phyloP scores from a whole-genome alignment of 257 asterid species.

The Scutellaria galericulata region DNA sequence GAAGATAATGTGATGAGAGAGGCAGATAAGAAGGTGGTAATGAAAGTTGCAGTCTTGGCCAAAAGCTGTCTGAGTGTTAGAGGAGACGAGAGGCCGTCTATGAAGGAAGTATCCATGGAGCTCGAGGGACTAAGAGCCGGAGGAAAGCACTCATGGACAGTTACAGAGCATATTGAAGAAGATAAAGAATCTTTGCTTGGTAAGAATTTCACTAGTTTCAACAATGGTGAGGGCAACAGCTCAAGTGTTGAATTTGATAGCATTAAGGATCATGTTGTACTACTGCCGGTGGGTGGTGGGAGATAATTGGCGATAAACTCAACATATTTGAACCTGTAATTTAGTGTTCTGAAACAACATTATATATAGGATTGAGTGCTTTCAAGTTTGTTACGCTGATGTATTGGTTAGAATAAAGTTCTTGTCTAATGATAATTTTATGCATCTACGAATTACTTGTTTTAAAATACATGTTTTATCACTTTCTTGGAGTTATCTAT shows the following conservation, averaged over 20 bases:
- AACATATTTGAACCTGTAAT: too few species aligned
- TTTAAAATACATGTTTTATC: too few species aligned
- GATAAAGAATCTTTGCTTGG: background rate
- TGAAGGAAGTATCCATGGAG: slow-evolving; percentile 34
- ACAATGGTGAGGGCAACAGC: background rate
- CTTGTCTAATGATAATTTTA: too few species aligned
- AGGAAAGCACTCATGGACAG: background rate
- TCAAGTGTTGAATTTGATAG: background rate
- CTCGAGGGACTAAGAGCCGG: slow-evolving; percentile 22
- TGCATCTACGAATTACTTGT: too few species aligned
- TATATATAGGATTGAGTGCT: too few species aligned
- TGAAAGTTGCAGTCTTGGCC: slow-evolving; percentile 36
- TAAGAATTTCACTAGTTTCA: background rate
- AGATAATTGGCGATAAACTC: background rate
- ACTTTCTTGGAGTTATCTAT: too few species aligned
- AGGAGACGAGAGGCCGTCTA: slow-evolving; percentile 30
- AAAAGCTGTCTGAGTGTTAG: slow-evolving; percentile 34
- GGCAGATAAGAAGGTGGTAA: slow-evolving; percentile 2
- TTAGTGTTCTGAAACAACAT: too few species aligned
- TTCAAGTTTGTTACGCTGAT: too few species aligned
- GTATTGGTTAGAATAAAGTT: too few species aligned
- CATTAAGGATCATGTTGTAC: too few species aligned
- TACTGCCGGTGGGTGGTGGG: slow-evolving; percentile 19
- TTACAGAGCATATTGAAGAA: background rate
- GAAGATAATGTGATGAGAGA: too few species aligned